phyloP scores from a whole-genome alignment of 2,329 filamentous ascomycete genomes.

The Aspergillus persii region DNA sequence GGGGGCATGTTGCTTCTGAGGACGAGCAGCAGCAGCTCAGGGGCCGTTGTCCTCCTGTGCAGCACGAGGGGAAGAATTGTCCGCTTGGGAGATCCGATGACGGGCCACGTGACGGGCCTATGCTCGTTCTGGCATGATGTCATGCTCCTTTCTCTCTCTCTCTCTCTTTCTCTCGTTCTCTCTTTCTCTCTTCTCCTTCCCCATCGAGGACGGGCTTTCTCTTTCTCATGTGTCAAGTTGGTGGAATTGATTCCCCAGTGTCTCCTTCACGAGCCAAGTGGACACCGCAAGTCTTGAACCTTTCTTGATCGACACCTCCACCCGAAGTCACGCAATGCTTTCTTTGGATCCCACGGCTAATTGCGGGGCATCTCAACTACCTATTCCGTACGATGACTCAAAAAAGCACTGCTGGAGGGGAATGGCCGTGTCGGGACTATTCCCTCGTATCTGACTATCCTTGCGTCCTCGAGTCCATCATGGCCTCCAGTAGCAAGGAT shows the following conservation, averaged over 20 bases:
- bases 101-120: slow-evolving; percentile 8
- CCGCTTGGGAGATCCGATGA: slow-evolving; percentile 4
- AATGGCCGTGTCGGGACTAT: not conserved
- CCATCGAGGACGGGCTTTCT: too few species aligned
- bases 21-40: slow-evolving; percentile 7
- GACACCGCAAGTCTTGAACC: not conserved
- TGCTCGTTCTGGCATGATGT: slow-evolving; percentile 18
- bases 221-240: too few species aligned
- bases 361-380: not conserved
- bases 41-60: slow-evolving; percentile 4
- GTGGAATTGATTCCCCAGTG: too few species aligned
- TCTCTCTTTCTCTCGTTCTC: not conserved
- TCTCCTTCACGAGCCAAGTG: not conserved
- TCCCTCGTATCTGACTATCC: not conserved
- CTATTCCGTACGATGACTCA: too few species aligned
- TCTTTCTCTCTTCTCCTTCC: too few species aligned
- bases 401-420: too few species aligned
- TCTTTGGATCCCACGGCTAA: slow-evolving; percentile 1
- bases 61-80: too few species aligned
- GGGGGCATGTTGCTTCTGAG: not conserved
- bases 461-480: not conserved
- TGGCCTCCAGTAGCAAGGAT: not conserved
- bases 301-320: slow-evolving; percentile 2
- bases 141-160: not conserved
- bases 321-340: not conserved